phyloP scores from a whole-genome alignment of 2,329 filamentous ascomycete genomes.

The Clonostachys rhizophaga region DNA sequence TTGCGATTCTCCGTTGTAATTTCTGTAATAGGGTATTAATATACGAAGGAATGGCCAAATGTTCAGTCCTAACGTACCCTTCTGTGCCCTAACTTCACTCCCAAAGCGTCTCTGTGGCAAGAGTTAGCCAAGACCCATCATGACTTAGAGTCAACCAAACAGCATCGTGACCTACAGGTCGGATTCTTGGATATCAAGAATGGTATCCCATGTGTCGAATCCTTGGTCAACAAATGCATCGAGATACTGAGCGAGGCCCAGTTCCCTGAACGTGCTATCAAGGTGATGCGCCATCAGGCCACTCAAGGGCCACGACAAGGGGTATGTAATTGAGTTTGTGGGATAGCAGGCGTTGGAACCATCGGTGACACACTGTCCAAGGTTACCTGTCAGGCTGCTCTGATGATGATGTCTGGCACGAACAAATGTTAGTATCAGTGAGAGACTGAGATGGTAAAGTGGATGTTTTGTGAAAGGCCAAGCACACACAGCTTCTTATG shows the following conservation, averaged over 20 bases:
- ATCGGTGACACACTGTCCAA: background rate
- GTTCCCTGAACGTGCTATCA: slow-evolving; percentile 62
- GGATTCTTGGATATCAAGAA: slow-evolving; percentile 79
- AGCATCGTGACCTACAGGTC: slow-evolving; percentile 58
- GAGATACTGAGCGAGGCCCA: slow-evolving; percentile 76
- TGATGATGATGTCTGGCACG: background rate
- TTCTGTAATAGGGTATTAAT: slow-evolving; percentile 46
- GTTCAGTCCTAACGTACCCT: slow-evolving; percentile 48
- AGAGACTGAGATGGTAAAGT: background rate
- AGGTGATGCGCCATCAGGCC: slow-evolving; percentile 51
- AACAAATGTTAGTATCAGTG: background rate
- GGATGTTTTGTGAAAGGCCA: too few species aligned
- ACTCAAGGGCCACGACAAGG: background rate
- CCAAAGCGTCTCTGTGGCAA: slow-evolving; percentile 59
- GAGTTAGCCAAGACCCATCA: slow-evolving; percentile 9
- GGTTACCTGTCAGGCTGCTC: background rate
- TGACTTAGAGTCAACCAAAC: background rate
- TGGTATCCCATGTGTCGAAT: slow-evolving; percentile 81
- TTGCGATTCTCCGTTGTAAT: slow-evolving; percentile 78
- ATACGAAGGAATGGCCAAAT: background rate
- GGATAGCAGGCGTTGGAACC: background rate
- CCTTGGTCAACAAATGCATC: slow-evolving; percentile 70
- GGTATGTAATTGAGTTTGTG: background rate
- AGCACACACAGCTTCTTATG: too few species aligned
- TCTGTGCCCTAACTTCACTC: slow-evolving; percentile 76